These are phyloP conservation scores for Tolypocladium tundrense DNA, from an alignment of 2,329 filamentous ascomycete genomes.

Conservation along the genomic window DNA sequence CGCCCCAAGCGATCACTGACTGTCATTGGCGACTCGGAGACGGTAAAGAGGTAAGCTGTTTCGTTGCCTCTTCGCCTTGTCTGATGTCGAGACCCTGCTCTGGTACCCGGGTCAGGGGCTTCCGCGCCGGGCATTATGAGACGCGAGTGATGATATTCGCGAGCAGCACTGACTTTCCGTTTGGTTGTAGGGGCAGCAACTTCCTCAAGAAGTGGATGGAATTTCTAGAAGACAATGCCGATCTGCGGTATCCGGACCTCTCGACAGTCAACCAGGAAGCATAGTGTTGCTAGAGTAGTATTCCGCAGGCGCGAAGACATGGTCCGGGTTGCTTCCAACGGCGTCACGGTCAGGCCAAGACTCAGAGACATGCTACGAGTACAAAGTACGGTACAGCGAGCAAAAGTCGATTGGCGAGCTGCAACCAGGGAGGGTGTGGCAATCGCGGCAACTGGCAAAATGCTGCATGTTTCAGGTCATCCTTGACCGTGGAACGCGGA, in stretches of 20 bases:
- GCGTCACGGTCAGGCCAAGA: background rate
- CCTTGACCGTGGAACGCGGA: background rate
- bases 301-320: background rate
- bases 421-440: background rate
- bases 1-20: conserved; percentile 83
- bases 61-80: background rate
- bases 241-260: conserved; percentile 77
- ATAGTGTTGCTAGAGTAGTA: background rate
- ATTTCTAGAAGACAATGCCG: conserved; percentile 79
- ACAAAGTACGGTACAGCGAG: background rate
- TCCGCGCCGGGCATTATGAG: background rate
- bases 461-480: background rate
- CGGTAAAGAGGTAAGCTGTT: conserved; percentile 67
- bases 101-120: background rate
- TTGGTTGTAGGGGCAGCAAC: conserved; percentile 55
- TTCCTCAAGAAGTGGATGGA: conserved; percentile 90
- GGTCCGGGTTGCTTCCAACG: background rate
- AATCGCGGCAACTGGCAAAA: background rate
- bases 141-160: background rate
- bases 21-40: conserved; percentile 89
- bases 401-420: background rate
- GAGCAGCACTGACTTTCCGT: background rate
- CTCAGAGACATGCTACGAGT: background rate
- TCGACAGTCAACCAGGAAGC: conserved; percentile 20
- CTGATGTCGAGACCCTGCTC: background rate